Evolutionary conservation across 2,329 filamentous ascomycete species (phyloP).

Genomic region (Epichloe typhina): DNA sequence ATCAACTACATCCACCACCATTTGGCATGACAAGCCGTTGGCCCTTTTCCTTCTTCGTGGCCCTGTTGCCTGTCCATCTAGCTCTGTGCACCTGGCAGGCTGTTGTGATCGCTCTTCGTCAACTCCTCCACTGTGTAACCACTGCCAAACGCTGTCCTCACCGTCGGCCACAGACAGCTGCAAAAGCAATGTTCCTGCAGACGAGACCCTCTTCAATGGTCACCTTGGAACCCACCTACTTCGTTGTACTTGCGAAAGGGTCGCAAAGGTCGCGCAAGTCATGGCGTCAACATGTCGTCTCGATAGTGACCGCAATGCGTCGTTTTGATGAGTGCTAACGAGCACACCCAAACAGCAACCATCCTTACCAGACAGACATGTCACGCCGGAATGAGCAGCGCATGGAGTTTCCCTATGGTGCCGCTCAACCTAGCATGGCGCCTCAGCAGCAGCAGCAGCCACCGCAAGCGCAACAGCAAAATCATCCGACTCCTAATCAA

Average conservation of each 20-base stretch:
- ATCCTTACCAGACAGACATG: slow-evolving; percentile 40
- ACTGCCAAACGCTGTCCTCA: background rate
- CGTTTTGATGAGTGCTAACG: slow-evolving; percentile 13
- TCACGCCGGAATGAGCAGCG: slow-evolving; percentile 27
- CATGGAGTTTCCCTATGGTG: slow-evolving; percentile 29
- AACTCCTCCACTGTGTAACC: background rate
- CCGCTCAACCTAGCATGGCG: slow-evolving; percentile 25
- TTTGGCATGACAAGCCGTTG: too few species aligned
- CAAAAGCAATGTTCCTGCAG: background rate
- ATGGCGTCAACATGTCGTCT: background rate
- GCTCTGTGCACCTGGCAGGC: background rate
- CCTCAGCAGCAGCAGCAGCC: slow-evolving; percentile 22
- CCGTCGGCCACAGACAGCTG: background rate
- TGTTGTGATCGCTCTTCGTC: background rate
- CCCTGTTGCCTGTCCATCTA: background rate
- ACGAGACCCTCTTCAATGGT: background rate
- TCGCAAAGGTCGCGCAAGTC: too few species aligned
- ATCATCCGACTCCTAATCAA: slow-evolving; percentile 26
- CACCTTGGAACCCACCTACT: background rate
- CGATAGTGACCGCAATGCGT: background rate
- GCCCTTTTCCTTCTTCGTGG: background rate
- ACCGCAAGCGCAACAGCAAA: slow-evolving; percentile 14
- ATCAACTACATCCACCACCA: background rate
- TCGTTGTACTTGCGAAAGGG: background rate
- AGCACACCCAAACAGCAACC: slow-evolving; percentile 21